phyloP scores from a whole-genome alignment of 2,329 filamentous ascomycete genomes.

The Alternaria arborescens region DNA sequence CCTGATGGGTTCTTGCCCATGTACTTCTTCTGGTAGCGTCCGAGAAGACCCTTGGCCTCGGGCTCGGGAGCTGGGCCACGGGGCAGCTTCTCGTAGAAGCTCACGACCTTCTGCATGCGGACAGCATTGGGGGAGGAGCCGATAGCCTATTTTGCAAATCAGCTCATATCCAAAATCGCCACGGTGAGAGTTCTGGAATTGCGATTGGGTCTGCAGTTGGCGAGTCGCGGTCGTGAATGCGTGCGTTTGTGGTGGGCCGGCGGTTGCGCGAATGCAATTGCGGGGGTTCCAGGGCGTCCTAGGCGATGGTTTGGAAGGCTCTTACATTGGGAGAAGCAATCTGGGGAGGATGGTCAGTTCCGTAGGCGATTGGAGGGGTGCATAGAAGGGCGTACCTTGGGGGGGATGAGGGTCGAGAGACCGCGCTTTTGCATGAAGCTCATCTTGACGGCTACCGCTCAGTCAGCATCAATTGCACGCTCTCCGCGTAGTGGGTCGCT shows the following conservation, averaged over 20 bases:
- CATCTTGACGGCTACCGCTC: constrained; percentile 70
- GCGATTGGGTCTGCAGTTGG: not conserved
- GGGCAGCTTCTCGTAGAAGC: constrained; percentile 98
- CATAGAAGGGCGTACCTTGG: constrained; percentile 75
- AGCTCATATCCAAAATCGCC: constrained; percentile 19
- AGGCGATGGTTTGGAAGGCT: constrained; percentile 33
- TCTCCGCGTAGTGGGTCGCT: constrained; percentile 12
- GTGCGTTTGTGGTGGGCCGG: constrained; percentile 30
- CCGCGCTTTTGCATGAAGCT: constrained; percentile 89
- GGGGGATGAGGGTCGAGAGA: constrained; percentile 98
- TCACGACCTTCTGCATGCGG: constrained; percentile 97
- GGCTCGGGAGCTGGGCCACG: constrained; percentile 86
- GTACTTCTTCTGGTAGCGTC: constrained; percentile 85
- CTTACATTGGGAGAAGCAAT: constrained; percentile 86
- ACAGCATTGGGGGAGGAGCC: constrained; percentile 94
- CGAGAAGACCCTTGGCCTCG: constrained; percentile 82
- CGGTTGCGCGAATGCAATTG: constrained; percentile 11
- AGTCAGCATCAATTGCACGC: constrained; percentile 50
- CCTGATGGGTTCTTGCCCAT: constrained; percentile 93
- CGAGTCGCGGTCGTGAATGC: constrained; percentile 14
- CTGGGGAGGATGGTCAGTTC: constrained; percentile 60
- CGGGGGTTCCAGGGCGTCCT: constrained; percentile 21
- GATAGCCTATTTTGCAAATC: constrained; percentile 72
- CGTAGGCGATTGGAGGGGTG: constrained; percentile 16
- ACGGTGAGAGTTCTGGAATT: not conserved